Percentiles rank a stretch among this genome's conserved stretches.
These are phyloP conservation scores for Oryza australiensis DNA, from an alignment of 176 grass and related monocot genomes.

Conservation along the genomic window DNA sequence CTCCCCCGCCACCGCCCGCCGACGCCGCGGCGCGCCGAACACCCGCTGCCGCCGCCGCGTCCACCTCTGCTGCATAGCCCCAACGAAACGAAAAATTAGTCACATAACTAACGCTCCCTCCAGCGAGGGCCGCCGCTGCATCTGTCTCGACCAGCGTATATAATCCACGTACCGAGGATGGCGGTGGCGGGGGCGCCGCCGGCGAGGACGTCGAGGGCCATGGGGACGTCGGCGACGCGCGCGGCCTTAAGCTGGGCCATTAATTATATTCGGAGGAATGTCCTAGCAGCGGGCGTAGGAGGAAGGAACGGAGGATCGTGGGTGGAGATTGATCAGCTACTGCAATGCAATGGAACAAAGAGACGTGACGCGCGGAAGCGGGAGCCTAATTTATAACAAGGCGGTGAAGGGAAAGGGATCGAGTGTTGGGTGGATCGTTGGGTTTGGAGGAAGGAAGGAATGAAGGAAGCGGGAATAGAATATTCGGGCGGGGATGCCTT, in stretches of 20 bases:
- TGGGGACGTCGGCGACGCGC: constrained; percentile 68
- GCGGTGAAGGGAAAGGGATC: not conserved
- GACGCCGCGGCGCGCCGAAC: no score
- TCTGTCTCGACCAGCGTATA: not conserved
- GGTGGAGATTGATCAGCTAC: not conserved
- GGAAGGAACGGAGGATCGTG: not conserved
- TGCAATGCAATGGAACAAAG: not conserved
- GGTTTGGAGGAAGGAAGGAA: no score
- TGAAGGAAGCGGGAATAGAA: not conserved
- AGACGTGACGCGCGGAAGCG: not conserved
- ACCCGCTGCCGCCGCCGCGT: not conserved
- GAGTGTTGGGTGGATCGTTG: not conserved
- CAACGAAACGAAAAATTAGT: not conserved
- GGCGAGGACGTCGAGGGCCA: constrained; percentile 45
- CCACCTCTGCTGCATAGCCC: not conserved
- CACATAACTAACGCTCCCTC: not conserved
- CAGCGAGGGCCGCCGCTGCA: not conserved
- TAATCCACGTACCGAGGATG: constrained; percentile 41
- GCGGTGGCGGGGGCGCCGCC: constrained; percentile 26
- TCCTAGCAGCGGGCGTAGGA: not conserved
- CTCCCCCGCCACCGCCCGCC: constrained; percentile 16
- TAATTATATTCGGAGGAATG: constrained; percentile 25
- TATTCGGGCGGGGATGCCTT: not conserved
- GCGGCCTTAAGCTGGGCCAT: constrained; percentile 79
- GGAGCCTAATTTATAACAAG: not conserved